Base-by-base conservation (phyloP, 1,284 basidiomycete genomes). In the Puccinia triticina region DNA sequence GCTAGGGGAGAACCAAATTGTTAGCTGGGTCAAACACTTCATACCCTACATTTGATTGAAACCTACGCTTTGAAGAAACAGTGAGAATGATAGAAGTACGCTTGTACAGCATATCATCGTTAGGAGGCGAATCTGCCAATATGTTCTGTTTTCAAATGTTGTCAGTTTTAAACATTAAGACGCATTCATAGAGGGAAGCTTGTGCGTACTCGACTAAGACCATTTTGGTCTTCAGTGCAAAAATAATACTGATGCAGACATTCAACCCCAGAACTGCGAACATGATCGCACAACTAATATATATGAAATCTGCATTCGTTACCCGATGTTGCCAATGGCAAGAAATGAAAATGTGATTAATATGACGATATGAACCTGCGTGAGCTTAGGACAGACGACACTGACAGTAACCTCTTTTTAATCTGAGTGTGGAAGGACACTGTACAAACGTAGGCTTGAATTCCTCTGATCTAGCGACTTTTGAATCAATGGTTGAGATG, bases 51-150 rank as follows among this genome's bases (percentile, higher is more conserved):
- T 2, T 26, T 10, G 26, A 10, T 5, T 10, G n/a, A n/a, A n/a
- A n/a, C 57, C n/a, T 59, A 59, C 57, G 57, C 57, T 59, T 32
- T 59, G 23, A 26, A 59, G 57, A 59, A 59, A 59, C 26, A 59
- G 14, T 14, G n/a, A 26, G 57, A n/a, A 59, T 29, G 57, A 59
- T 26, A 59, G n/a, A 10, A 59, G n/a, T 23, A n/a, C 57, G 4
- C 8, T 59, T 59, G 57, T 59, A 11, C 57, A 26, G 21, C 21
- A 29, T 59, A 29, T 32, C 57, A 59, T n/a, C 8, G 8, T 8
- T 29, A 32, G 10, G 57, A 59, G 18, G 7, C 57, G 16, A 10
- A 32, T n/a, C 29, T 59, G 57, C 57, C n/a, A 59, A n/a, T 59
- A n/a, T 29, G 57, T 59, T 4, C 57, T 59, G 57, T 26, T 18